These are phyloP conservation scores for Bacterosira constricta DNA, from an alignment of 108 stramenopile species.

Conservation along the genomic window DNA sequence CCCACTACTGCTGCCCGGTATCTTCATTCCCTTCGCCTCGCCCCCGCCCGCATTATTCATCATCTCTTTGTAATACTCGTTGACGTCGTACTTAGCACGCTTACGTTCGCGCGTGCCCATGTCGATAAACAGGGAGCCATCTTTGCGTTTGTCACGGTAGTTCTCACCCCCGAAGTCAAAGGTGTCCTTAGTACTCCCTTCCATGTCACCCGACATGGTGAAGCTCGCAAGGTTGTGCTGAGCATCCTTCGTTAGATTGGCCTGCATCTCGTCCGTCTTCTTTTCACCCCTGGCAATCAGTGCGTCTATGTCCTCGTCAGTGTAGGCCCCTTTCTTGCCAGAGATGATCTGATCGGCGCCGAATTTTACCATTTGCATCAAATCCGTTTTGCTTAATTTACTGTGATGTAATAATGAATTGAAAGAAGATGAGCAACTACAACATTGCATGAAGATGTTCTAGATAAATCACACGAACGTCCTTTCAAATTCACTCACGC, in stretches of 20 bases:
- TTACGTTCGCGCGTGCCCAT: constrained; percentile 97
- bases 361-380: constrained; percentile 98
- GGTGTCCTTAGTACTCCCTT: constrained; percentile 67
- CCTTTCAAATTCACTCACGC: constrained; percentile 2
- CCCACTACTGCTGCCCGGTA: constrained; percentile 52
- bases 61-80: constrained; percentile 88
- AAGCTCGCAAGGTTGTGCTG: constrained; percentile 96
- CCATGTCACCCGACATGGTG: constrained; percentile 85
- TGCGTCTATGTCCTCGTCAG: constrained; percentile 97
- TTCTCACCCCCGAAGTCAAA: constrained; percentile 93
- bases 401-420: no score
- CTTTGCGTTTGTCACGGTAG: constrained; percentile 79
- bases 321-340: constrained; percentile 81
- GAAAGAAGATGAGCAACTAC: background rate
- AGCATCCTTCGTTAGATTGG: constrained; percentile 93
- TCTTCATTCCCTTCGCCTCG: no score
- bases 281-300: constrained; percentile 94
- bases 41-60: no score
- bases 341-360: constrained; percentile 98
- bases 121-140: constrained; percentile 86
- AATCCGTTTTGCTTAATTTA: constrained; percentile 89
- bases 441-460: background rate
- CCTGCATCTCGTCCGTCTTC: constrained; percentile 84
- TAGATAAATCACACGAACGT: background rate
- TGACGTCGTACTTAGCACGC: constrained; percentile 93